Evolutionary conservation across 495 filamentous ascomycete species (phyloP).

Genomic region (Lasiosphaeria hispida): DNA sequence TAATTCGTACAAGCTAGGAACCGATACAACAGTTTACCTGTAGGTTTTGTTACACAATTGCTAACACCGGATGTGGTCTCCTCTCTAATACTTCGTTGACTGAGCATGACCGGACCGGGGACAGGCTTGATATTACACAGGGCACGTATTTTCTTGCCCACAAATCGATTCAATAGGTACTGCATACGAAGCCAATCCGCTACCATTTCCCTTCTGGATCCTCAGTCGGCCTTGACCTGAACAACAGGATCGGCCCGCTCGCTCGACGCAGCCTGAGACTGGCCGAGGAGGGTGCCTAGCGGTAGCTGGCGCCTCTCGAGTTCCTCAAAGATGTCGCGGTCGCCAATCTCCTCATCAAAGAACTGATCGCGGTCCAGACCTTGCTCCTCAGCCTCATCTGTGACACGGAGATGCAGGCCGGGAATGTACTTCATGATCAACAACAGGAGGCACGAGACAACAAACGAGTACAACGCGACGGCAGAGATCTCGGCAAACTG

Average conservation of each 20-base stretch:
- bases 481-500: constrained; percentile 75
- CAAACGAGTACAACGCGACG: constrained; percentile 75
- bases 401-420: constrained; percentile 67
- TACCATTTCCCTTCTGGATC: not conserved
- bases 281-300: not conserved
- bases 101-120: too few relatives aligned
- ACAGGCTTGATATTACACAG: too few relatives aligned
- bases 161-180: not conserved
- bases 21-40: too few relatives aligned
- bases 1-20: too few relatives aligned
- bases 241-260: not conserved
- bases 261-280: not conserved
- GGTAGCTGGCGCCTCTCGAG: constrained; percentile 2
- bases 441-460: constrained; percentile 72
- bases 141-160: too few relatives aligned
- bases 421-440: constrained; percentile 76
- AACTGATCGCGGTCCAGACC: constrained; percentile 82
- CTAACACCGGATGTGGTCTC: too few relatives aligned
- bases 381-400: constrained; percentile 69
- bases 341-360: constrained; percentile 21
- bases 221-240: not conserved
- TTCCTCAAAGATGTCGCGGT: constrained; percentile 11
- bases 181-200: too few relatives aligned
- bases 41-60: too few relatives aligned
- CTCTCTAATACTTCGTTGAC: too few relatives aligned